A percentile compares a stretch with the other conserved stretches of the same genome.
Conservation (phyloP, 495 filamentous ascomycete genomes). For the Aspergillus incahuasiensis region DNA sequence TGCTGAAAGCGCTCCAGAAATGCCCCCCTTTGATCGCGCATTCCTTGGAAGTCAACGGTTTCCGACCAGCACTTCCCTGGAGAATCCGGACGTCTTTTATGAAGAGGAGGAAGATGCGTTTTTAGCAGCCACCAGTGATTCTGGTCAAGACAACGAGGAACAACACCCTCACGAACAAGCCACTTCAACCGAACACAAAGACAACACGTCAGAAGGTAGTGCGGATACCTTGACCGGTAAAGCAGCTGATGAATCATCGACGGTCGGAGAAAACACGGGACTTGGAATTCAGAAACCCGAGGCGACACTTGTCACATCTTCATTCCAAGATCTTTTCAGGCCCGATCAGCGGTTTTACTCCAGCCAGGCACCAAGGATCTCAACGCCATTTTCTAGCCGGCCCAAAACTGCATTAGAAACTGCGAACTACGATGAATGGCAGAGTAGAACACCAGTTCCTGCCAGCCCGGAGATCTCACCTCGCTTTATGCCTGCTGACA, state of each 20-base stretch:
- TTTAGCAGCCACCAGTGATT: conserved; percentile 36
- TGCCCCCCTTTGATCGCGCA: conserved; percentile 73
- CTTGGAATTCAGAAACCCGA: conserved; percentile 47
- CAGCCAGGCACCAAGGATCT: conserved; percentile 16
- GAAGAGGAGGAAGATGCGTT: conserved; percentile 87
- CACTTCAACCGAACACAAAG: conserved; percentile 7
- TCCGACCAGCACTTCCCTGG: conserved; percentile 65
- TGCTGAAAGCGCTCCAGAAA: conserved; percentile 85
- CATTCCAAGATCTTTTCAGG: conserved; percentile 1
- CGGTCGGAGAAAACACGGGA: conserved; percentile 29
- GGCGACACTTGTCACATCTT: not conserved
- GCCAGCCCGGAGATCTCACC: conserved; percentile 43
- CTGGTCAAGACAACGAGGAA: conserved; percentile 23
- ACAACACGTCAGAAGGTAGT: conserved; percentile 33
- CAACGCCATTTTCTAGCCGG: conserved; percentile 22
- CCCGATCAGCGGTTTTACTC: not conserved
- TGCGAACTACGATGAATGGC: conserved; percentile 29
- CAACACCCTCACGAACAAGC: conserved; percentile 2
- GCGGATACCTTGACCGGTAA: conserved; percentile 33
- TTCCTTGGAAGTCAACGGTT: conserved; percentile 60
- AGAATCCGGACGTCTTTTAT: conserved; percentile 80
- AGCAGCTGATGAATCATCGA: conserved; percentile 26
- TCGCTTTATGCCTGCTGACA: conserved; percentile 39
- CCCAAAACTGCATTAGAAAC: conserved; percentile 27
- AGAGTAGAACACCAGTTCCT: conserved; percentile 19